Evolutionary conservation across 305 asterid species (phyloP).

Genomic region (Lippia alba): DNA sequence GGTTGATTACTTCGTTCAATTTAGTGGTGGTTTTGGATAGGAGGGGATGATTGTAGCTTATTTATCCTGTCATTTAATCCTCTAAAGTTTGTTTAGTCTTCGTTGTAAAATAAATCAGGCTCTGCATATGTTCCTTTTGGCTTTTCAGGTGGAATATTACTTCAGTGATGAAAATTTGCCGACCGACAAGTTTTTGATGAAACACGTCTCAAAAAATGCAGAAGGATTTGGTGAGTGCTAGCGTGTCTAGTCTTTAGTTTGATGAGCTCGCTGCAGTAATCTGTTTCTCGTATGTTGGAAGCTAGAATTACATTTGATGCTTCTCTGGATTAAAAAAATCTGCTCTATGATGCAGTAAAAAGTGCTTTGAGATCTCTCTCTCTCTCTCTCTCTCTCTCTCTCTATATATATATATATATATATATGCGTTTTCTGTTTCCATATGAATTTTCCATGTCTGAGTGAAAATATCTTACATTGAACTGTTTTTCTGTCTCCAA

Average conservation of each 20-base stretch:
- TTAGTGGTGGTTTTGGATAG: slow-evolving; percentile 4
- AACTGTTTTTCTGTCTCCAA: background rate
- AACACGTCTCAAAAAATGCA: slow-evolving; percentile 55
- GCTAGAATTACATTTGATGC: slow-evolving; percentile 1
- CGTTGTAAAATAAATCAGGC: slow-evolving; percentile 20
- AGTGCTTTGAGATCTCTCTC: background rate
- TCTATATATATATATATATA: background rate
- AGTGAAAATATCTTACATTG: background rate
- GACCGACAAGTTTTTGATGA: slow-evolving; percentile 78
- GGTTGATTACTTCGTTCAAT: slow-evolving; percentile 3
- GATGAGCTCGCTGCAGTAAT: slow-evolving; percentile 3
- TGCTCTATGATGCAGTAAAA: slow-evolving; percentile 1
- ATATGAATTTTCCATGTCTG: slow-evolving; percentile 13
- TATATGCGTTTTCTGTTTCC: background rate
- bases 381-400: no score
- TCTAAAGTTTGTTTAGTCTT: background rate
- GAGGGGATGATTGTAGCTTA: slow-evolving; percentile 7
- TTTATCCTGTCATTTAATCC: slow-evolving; percentile 10
- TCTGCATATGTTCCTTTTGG: slow-evolving; percentile 7
- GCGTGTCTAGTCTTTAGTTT: slow-evolving; percentile 20
- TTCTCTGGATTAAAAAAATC: slow-evolving; percentile 11
- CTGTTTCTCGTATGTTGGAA: background rate
- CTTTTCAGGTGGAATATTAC: slow-evolving; percentile 87
- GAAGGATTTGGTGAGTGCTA: slow-evolving; percentile 78
- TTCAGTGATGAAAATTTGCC: slow-evolving; percentile 90